These are phyloP conservation scores for Boletus reticulatus DNA, from an alignment of 768 basidiomycete species.

Conservation along the genomic window DNA sequence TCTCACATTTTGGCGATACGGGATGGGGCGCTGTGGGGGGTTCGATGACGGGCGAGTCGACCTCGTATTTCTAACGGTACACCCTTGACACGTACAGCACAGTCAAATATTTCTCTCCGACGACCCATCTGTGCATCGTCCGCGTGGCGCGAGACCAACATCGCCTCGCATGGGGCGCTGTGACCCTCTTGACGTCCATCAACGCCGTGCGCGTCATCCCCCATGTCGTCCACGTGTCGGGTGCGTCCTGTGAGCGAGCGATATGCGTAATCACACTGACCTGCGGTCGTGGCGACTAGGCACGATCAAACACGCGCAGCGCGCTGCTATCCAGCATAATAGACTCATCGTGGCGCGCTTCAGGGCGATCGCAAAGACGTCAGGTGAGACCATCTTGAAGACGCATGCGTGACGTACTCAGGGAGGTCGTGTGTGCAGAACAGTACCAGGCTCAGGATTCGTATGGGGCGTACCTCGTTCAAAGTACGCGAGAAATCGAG, in stretches of 20 bases:
- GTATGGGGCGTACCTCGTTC: constrained; percentile 55
- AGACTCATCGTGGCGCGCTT: constrained; percentile 67
- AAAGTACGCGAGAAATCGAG: constrained; percentile 60
- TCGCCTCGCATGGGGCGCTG: constrained; percentile 73
- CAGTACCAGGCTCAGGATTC: constrained; percentile 51
- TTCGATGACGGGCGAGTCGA: constrained; percentile 60
- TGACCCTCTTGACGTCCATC: constrained; percentile 66
- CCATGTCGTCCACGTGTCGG: constrained; percentile 77
- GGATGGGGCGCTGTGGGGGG: constrained; percentile 83
- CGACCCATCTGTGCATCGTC: constrained; percentile 80
- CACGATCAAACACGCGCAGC: constrained; percentile 82
- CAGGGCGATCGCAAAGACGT: constrained; percentile 49
- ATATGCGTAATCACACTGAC: no score
- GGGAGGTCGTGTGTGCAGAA: constrained; percentile 32
- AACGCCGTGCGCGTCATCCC: constrained; percentile 63
- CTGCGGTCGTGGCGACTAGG: constrained; percentile 41
- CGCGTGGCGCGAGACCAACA: constrained; percentile 83
- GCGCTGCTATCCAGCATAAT: constrained; percentile 75
- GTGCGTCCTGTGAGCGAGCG: constrained; percentile 33
- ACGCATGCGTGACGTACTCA: no score
- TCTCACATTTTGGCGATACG: constrained; percentile 76
- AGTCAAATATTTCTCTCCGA: constrained; percentile 91
- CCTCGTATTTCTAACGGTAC: no score
- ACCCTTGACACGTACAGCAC: neutral
- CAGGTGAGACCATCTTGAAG: constrained; percentile 39